Evolutionary conservation across 192 early-diverging fungal species (phyloP).

Genomic region (Lobosporangium transversale): DNA sequence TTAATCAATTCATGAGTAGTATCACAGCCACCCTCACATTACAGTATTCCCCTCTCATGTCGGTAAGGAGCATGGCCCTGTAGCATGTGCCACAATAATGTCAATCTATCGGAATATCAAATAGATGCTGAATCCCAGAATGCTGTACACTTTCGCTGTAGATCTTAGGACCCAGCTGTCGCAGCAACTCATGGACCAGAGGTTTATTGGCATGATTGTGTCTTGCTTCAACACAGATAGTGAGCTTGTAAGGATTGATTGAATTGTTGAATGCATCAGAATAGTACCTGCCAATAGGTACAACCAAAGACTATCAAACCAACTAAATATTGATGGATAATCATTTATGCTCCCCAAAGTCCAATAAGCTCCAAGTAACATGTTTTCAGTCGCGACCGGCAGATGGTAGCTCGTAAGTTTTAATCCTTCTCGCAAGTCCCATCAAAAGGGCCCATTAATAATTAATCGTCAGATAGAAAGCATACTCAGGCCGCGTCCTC

Average conservation of each 20-base stretch:
- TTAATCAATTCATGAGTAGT: too few species aligned
- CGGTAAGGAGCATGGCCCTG: slow-evolving; percentile 24
- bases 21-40: slow-evolving; percentile 66
- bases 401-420: slow-evolving; percentile 12
- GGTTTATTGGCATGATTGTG: slow-evolving; percentile 63
- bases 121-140: not conserved
- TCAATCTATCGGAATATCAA: too few species aligned
- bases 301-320: not conserved
- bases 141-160: not conserved
- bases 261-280: too few species aligned
- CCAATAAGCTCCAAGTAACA: slow-evolving; percentile 56
- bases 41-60: slow-evolving; percentile 65
- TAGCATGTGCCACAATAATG: too few species aligned
- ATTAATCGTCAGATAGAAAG: too few species aligned
- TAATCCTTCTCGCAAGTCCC: too few species aligned
- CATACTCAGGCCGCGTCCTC: too few species aligned
- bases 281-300: too few species aligned
- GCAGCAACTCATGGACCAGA: slow-evolving; percentile 60
- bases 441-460: too few species aligned
- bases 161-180: slow-evolving; percentile 60
- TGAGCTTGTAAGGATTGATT: slow-evolving; percentile 55
- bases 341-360: too few species aligned
- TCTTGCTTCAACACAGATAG: slow-evolving; percentile 59
- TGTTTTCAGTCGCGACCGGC: slow-evolving; percentile 55
- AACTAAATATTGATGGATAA: slow-evolving; percentile 7